Base-by-base conservation (phyloP, 164 flowering plant species). In the Macadamia integrifolia region DNA sequence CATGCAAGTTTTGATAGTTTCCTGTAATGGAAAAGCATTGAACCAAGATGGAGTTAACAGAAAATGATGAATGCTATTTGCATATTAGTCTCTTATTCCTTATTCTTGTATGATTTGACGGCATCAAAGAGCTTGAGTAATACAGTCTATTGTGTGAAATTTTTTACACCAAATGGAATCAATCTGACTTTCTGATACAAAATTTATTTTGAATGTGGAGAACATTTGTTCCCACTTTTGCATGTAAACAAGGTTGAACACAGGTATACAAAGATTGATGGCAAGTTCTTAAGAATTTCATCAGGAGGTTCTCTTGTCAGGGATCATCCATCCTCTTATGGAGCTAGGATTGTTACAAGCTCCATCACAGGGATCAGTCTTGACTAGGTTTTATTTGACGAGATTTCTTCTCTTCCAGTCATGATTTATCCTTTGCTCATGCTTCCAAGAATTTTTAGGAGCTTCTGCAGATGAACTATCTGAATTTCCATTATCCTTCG, bases 401-500 rank as follows among this genome's bases (percentile, higher is more conserved):
- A 58, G 13, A 59, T 57, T n/a, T 42, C 23, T 69, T 58, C n/a
- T 52, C 65, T 9, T 42, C 61, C 56, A 6, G n/a, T 87, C 80
- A 82, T 61, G 82, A 73, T 40, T 82, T 84, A 69, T 66, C 72
- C 91, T 81, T 77, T 80, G 95, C 80, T 90, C 95, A 75, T 78
- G 90, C 77, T 89, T 83, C 93, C 91, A 85, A 10, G 94, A 87
- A 46, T 88, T 92, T 69, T 86, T 88, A 0, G 88, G 91, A 55
- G 82, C 89, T 71, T 84, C 88, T 5, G 88, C 78, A 50, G 92
- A 83, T 9, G 76, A 77, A 69, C 77, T 76, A 46, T 73, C 81
- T 55, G 86, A 74, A 65, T 86, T 83, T 12, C 64, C 80, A 35
- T 74, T 72, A 65, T 84, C 82, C 74, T 91, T 90, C 43, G 91